phyloP scores from a whole-genome alignment of 345 rosid genomes.

The Crucihimalaya himalaica region DNA sequence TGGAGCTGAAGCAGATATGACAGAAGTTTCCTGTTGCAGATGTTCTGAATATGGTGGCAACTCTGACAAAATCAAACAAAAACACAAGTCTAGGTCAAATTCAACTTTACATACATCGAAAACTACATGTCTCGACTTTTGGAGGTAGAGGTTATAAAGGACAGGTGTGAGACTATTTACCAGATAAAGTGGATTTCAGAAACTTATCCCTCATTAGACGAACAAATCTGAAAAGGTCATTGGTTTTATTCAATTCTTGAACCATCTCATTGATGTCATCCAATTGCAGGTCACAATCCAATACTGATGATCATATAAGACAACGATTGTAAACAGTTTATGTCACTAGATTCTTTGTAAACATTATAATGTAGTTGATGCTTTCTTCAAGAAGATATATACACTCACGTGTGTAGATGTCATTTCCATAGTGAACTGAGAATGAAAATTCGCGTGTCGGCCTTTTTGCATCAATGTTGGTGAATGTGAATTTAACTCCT shows the following conservation, averaged over 20 bases:
- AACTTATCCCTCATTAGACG: conserved; percentile 80
- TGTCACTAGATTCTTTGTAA: conserved; percentile 12
- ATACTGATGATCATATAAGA: conserved; percentile 53
- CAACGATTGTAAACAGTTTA: conserved; percentile 14
- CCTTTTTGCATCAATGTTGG: conserved; percentile 50
- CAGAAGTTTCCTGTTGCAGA: conserved; percentile 54
- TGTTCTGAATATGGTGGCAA: conserved; percentile 42
- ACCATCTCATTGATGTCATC: conserved; percentile 62
- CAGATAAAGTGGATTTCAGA: conserved; percentile 59
- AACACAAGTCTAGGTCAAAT: conserved; percentile 14
- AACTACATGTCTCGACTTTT: neutral
- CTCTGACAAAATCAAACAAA: conserved; percentile 45
- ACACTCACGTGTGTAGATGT: conserved; percentile 64
- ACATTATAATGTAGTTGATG: neutral
- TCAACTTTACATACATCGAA: conserved; percentile 2
- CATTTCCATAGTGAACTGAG: conserved; percentile 68
- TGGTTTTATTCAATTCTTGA: conserved; percentile 72
- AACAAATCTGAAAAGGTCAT: conserved; percentile 81
- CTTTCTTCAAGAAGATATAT: conserved; percentile 17
- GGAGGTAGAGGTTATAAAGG: neutral
- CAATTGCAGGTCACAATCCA: conserved; percentile 72
- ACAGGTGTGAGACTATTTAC: conserved; percentile 40
- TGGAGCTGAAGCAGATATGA: conserved; percentile 69
- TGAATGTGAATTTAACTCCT: conserved; percentile 90
- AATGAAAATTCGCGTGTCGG: conserved; percentile 57